Base-by-base conservation (phyloP, 768 basidiomycete genomes). In the Lactifluus subvellereus region DNA sequence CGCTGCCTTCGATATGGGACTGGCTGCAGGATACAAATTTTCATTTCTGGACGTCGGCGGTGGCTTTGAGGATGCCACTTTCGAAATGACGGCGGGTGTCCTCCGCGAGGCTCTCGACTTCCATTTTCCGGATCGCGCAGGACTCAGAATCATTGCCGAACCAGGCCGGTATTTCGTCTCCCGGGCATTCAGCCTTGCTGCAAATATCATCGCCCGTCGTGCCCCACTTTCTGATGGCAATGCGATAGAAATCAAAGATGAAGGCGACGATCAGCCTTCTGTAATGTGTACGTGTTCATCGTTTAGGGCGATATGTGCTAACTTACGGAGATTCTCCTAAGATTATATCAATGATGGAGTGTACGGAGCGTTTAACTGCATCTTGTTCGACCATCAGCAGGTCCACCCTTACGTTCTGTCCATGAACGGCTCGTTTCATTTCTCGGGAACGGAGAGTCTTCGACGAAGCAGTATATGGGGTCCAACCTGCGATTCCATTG, bases 401-500 rank as follows among this genome's bases (percentile, higher is more conserved):
- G 88, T 88, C n/a, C 84, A 90, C 70, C 97, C 97, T 30, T 84
- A 84, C 69, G 88, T 91, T 52, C 78, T 91, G 54, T 87, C 85
- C 27, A 77, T 90, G 76, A 78, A 80, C 55, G 83, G 83, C 45
- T 87, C 85, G 2, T 87, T 88, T 74, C 84, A 84, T 69, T 74
- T 81, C 33, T 70, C 81, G 6, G 69, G 70, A 48, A 72, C 73
- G 61, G 78, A 80, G 71, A 72, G 76, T 16, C 74, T 77, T 72
- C 76, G 78, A 57, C 62, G 77, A 11, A 82, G 87, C 77, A 91
- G 88, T 74, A 84, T 98, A 54, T 99, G 97, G 97, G 97, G 97
- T 13, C 97, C 96, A 50, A 99, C 97, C 9, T 98, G 96, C 80
- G 97, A 98, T 72, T 93, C 91, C 38, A 92, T 99, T 71, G 97